Base-by-base conservation (phyloP, 192 early-diverging fungal species). In the Tieghemiomyces parasiticus region DNA sequence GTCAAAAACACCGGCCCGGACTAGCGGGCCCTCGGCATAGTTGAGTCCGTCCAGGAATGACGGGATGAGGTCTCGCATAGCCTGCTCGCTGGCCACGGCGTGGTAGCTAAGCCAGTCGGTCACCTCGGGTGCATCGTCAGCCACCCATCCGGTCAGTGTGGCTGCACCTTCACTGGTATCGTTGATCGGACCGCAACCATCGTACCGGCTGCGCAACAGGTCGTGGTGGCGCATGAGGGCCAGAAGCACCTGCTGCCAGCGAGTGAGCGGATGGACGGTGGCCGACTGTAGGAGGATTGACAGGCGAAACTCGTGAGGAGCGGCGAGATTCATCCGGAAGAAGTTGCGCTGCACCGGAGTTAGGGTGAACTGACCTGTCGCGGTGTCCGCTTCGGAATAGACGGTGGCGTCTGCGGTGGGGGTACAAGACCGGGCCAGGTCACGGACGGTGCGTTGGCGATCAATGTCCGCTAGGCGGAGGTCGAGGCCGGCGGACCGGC, bases 1-100 rank as follows among this genome's bases (percentile, higher is more conserved):
- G 13, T 63, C 35, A 32, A 69, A 24, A 10, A 69, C 34, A 0
- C 24, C 34, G 16, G 20, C 32, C 34, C 33, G 54, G 54, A 29
- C 29, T 10, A 56, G 20, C 16, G 54, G 54, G 16, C 54, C 54
- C 54, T 29, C 16, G 28, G 1, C 20, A 31, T 35, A 56, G 34
- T 56, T 16, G 13, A 56, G 9, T 3, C 34, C 34, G 54, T 34
- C 54, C 28, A 34, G 34, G 29, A 56, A 1, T 8, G 28, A 0
- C 24, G 31, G 20, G 2, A 56, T 13, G 20, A 35, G 29, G 32
- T 3, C 54, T 2, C 9, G 12, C 6, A 56, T 20, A 1, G 20
- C 54, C 24, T 12, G 19, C 20, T 56, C 54, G 6, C 13, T 13
- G 12, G 9, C 34, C 6, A 34, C 54, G 13, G 9, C 13, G 28